phyloP scores from a whole-genome alignment of 1,284 basidiomycete species.

The Porphyrellus sp. region DNA sequence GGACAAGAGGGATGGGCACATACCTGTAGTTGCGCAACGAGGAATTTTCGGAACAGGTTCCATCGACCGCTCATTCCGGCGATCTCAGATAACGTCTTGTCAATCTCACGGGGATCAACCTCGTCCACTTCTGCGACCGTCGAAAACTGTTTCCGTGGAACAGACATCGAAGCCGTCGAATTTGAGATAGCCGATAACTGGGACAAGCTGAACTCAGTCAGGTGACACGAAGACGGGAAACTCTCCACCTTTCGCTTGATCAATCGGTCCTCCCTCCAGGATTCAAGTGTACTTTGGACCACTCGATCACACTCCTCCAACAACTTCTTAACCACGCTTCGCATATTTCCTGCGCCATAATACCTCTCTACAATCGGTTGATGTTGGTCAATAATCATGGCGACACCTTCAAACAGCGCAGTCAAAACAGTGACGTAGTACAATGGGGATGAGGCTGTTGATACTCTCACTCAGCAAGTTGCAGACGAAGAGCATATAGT shows the following conservation, averaged over 20 bases:
- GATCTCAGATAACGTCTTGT: conserved; percentile 83
- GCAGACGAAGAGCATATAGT: conserved; percentile 3
- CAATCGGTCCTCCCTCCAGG: conserved; percentile 87
- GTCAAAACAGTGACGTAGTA: conserved; percentile 88
- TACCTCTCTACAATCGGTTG: conserved; percentile 98
- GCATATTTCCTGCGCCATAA: conserved; percentile 88
- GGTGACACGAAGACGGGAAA: conserved; percentile 1
- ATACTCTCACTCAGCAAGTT: conserved; percentile 10
- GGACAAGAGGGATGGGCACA: conserved; percentile 2
- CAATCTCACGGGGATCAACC: conserved; percentile 86
- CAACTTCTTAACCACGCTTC: conserved; percentile 72
- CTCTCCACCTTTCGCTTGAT: conserved; percentile 65
- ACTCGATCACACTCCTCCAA: conserved; percentile 87
- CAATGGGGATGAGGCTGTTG: conserved; percentile 78
- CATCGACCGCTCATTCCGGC: conserved; percentile 89
- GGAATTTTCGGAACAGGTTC: conserved; percentile 87
- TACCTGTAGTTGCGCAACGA: conserved; percentile 70
- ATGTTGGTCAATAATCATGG: conserved; percentile 95
- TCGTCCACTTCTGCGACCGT: conserved; percentile 53
- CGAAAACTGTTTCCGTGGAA: conserved; percentile 40
- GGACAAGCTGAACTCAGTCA: conserved; percentile 6
- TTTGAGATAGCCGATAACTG: conserved; percentile 51
- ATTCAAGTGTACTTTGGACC: conserved; percentile 70
- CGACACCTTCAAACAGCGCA: conserved; percentile 91
- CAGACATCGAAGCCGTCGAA: conserved; percentile 36